Evolutionary conservation across 768 basidiomycete species (phyloP).

Genomic region (Saitozyma sp.): DNA sequence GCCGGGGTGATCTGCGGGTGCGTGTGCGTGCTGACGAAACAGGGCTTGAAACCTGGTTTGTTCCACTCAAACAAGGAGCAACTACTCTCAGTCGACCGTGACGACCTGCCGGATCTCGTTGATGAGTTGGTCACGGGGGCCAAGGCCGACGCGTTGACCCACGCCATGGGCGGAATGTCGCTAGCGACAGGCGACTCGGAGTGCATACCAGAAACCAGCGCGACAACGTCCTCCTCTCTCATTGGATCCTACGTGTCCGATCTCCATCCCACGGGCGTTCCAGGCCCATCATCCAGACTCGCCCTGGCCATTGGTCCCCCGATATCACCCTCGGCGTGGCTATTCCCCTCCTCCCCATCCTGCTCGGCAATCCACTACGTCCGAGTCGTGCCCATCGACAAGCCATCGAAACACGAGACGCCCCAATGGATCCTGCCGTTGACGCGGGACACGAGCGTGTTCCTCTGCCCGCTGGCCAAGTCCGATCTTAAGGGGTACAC

Average conservation of each 20-base stretch:
- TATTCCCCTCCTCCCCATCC: not conserved
- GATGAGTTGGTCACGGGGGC: constrained; percentile 19
- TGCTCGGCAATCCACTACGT: constrained; percentile 5
- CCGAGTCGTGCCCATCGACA: constrained; percentile 13
- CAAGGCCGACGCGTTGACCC: no score
- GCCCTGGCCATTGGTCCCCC: constrained; percentile 29
- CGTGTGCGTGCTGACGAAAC: constrained; percentile 3
- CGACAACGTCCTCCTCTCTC: no score
- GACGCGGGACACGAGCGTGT: constrained; percentile 3
- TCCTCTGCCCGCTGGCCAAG: constrained; percentile 20
- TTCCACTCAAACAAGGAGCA: constrained; percentile 66
- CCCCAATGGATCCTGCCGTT: not conserved
- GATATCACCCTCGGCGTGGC: not conserved
- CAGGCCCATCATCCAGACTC: constrained; percentile 8
- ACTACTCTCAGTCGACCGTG: constrained; percentile 59
- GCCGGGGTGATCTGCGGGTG: not conserved
- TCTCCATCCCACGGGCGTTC: not conserved
- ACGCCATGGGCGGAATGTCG: no score
- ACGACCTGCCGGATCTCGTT: constrained; percentile 58
- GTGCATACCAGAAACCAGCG: no score
- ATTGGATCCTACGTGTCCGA: no score
- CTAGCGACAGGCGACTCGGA: no score
- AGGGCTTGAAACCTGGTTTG: constrained; percentile 73
- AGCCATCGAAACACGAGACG: constrained; percentile 13
- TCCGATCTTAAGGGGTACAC: constrained; percentile 19